Evolutionary conservation across 2,329 filamentous ascomycete genomes (phyloP).

Genomic region (Alternaria triticimaculans): DNA sequence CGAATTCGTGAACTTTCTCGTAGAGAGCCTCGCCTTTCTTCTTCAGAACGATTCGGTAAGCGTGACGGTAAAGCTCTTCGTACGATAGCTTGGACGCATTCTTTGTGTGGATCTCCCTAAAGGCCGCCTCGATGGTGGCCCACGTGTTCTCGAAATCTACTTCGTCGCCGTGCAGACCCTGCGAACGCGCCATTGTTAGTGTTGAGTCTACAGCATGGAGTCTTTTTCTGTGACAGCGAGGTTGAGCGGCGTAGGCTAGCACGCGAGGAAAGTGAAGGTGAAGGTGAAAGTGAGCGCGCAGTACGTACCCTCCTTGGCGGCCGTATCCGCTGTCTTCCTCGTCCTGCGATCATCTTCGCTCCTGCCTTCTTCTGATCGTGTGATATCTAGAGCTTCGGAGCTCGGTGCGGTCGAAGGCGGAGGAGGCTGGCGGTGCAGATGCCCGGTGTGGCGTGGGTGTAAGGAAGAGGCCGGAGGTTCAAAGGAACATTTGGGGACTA

Average conservation of each 20-base stretch:
- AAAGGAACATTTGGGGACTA: neutral
- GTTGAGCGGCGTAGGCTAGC: neutral
- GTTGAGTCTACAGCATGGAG: neutral
- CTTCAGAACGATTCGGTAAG: slow-evolving; percentile 91
- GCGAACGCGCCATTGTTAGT: slow-evolving; percentile 22
- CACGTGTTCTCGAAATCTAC: slow-evolving; percentile 88
- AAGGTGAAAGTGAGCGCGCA: slow-evolving; percentile 6
- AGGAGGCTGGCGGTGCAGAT: neutral
- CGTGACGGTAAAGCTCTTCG: slow-evolving; percentile 91
- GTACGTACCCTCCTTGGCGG: slow-evolving; percentile 71
- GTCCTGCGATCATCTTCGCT: slow-evolving; percentile 58
- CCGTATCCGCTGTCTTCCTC: slow-evolving; percentile 68
- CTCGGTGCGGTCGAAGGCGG: neutral
- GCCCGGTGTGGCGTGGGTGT: neutral
- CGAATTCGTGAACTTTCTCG: slow-evolving; percentile 78
- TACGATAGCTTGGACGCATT: slow-evolving; percentile 91
- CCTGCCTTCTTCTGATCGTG: neutral
- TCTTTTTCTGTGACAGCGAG: neutral
- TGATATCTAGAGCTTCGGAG: neutral
- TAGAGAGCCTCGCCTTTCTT: slow-evolving; percentile 87
- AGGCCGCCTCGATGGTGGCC: slow-evolving; percentile 75
- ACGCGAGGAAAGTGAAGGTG: slow-evolving; percentile 3
- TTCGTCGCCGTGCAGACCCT: slow-evolving; percentile 67
- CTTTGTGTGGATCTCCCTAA: slow-evolving; percentile 88
- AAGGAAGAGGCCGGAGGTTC: neutral